Percentiles rank a stretch among this genome's conserved stretches.
phyloP scores from a whole-genome alignment of 257 asterid species.

The Thymus quinquecostatus region DNA sequence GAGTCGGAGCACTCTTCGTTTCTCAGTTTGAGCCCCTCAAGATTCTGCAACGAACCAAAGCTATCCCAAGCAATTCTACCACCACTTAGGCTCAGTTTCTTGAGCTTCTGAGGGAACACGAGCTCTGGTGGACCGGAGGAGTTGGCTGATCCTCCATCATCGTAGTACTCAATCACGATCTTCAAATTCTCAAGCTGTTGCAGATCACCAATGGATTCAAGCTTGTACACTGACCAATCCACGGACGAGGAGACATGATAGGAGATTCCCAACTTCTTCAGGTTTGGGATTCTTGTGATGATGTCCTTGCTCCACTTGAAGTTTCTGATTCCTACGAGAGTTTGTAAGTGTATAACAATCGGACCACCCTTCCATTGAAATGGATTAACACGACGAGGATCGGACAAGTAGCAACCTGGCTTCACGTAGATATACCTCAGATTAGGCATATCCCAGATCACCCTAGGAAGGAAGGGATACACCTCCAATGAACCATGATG shows the following conservation, averaged over 20 bases:
- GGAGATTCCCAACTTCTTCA: conserved; percentile 14
- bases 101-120: conserved; percentile 11
- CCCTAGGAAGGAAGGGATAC: conserved; percentile 2
- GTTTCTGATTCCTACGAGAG: conserved; percentile 21
- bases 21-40: not conserved
- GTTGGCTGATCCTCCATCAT: not conserved
- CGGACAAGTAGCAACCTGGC: not conserved
- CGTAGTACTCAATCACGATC: not conserved
- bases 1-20: not conserved
- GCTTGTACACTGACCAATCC: conserved; percentile 9
- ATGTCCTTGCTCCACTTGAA: not conserved
- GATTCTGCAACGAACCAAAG: conserved; percentile 10
- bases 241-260: conserved; percentile 2
- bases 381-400: not conserved
- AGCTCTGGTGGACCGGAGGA: not conserved
- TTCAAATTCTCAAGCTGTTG: conserved; percentile 23
- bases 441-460: conserved; percentile 28
- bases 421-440: conserved; percentile 21
- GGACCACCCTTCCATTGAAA: not conserved
- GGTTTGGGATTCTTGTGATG: conserved; percentile 10
- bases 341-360: conserved; percentile 16
- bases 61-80: conserved; percentile 20
- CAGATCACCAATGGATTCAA: conserved; percentile 22
- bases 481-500: not conserved
- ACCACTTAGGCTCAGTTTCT: conserved; percentile 11